Base-by-base conservation (phyloP, 345 rosid genomes). In the Draba incana region DNA sequence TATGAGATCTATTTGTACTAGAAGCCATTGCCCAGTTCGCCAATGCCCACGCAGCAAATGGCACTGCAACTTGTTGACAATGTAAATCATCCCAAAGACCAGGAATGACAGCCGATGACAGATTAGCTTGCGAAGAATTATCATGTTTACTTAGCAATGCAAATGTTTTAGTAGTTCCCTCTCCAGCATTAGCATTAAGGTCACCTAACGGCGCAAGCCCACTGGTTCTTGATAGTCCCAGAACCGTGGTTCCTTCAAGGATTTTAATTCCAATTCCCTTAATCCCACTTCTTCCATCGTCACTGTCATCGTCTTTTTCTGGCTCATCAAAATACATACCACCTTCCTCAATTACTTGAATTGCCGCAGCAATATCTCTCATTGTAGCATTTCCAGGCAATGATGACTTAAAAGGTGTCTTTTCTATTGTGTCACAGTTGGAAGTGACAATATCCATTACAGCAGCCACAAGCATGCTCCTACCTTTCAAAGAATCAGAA, bases 381-480 rank as follows among this genome's bases (percentile, higher is more conserved):
- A 76, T 89, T 48, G 78, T 83, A 52, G 98, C 99, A 83, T 86
- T 84, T 73, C 81, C 88, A 0, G 98, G 79, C 70, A 91, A 76
- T 30, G 78, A 70, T 24, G 95, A 83, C 80, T 77, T 83, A 80
- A 83, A 81, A 51, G 83, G 79, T 28, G 67, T 64, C 66, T 82
- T 86, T 51, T 84, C 97, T 74, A 82, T 33, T 50, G 75, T 76
- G 56, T 86, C 88, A 27, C 88, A 87, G 78, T 85, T 85, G 70
- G 99, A 87, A 14, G 97, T 94, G 61, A 94, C 97, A 48, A 91
- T 84, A 70, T 94, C 99, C 99, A 94, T 91, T 41, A 91, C 87
- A 74, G 99, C 95, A 73, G 96, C 96, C 65, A 94, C 96, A 57
- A 94, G 99, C 99, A 91, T 91, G 87, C 99, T 91, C 91, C 99